Base-by-base conservation (phyloP, 2,329 filamentous ascomycete species). In the Pleurostoma richardsiae region DNA sequence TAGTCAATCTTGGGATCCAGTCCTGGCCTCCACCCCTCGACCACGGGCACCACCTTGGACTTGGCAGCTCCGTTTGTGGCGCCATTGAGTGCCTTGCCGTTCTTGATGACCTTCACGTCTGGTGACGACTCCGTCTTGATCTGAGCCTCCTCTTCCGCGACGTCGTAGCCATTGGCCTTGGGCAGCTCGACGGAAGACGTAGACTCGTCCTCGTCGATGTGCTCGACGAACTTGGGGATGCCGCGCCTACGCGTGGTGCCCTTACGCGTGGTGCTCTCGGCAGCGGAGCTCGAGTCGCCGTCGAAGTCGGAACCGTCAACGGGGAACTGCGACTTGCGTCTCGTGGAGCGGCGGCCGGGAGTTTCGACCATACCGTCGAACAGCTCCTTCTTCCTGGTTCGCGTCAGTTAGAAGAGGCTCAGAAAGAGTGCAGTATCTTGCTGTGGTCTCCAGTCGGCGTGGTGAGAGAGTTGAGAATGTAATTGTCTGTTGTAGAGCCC, bases 311-410 rank as follows among this genome's bases (percentile, higher is more conserved):
- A 68, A 36, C 58, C 53, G 28, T 75, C 72, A 43, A 66, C 57
- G 33, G 70, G 65, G 43, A 74, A 67, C 28, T 72, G 72, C 7
- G 74, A 69, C 58, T 77, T 78, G 56, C 77, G 74, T 56, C 75
- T 71, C 41, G 68, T 67, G 48, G 70, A 68, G 40, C 68, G 65
- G 40, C 74, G 74, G 39, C 65, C 56, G 29, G 78, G 77, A 6
- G 78, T 82, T 61, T 80, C 77, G 50, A 82, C 66, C 78, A 82
- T 80, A 56, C 79, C 79, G 33, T 79, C 72, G 56, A 80, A 82
- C 48, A 79, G 73, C 59, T 81, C 78, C 65, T 79, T 80, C 64
- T 82, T 82, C 54, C 79, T 82, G 45, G 6, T 5, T 19, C n/a
- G 8, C 11, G 8, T 47, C 36, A 43, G 42, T 33, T 38, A 30